Evolutionary conservation across 495 filamentous ascomycete genomes (phyloP).

Genomic region (Penicillium alfredii): DNA sequence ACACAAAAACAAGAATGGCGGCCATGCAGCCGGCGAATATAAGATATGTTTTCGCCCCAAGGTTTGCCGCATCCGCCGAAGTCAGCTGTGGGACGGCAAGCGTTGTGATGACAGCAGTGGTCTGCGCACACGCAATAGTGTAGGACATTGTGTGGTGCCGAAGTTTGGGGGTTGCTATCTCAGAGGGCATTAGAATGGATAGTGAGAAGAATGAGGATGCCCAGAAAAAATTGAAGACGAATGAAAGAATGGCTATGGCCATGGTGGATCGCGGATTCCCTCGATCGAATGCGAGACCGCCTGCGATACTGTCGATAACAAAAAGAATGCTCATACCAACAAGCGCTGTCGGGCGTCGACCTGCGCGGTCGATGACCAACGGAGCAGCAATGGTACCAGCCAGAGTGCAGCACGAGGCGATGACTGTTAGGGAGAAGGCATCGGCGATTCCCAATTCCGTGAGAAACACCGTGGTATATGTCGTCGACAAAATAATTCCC

Average conservation of each 20-base stretch:
- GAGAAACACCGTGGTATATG: slow-evolving; percentile 35
- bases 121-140: slow-evolving; percentile 33
- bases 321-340: slow-evolving; percentile 28
- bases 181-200: slow-evolving; percentile 32
- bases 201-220: slow-evolving; percentile 32
- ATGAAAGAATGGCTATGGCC: slow-evolving; percentile 24
- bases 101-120: slow-evolving; percentile 34
- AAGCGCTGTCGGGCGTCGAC: slow-evolving; percentile 34
- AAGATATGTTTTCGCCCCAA: slow-evolving; percentile 35
- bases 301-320: slow-evolving; percentile 24
- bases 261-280: slow-evolving; percentile 12
- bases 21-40: slow-evolving; percentile 36
- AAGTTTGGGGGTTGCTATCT: slow-evolving; percentile 38
- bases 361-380: slow-evolving; percentile 31
- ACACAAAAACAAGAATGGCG: slow-evolving; percentile 42
- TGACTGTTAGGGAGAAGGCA: slow-evolving; percentile 29
- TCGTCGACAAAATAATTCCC: slow-evolving; percentile 35
- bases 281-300: slow-evolving; percentile 25
- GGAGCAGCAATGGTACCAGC: slow-evolving; percentile 34
- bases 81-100: slow-evolving; percentile 33
- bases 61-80: slow-evolving; percentile 31
- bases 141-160: slow-evolving; percentile 38
- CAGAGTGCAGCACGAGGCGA: slow-evolving; percentile 34
- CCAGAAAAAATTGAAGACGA: slow-evolving; percentile 39
- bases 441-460: slow-evolving; percentile 25